Evolutionary conservation across 139 green algal genomes (phyloP), one percentile per base, ranked within the genome.

Genomic region (Closterium sp.): DNA sequence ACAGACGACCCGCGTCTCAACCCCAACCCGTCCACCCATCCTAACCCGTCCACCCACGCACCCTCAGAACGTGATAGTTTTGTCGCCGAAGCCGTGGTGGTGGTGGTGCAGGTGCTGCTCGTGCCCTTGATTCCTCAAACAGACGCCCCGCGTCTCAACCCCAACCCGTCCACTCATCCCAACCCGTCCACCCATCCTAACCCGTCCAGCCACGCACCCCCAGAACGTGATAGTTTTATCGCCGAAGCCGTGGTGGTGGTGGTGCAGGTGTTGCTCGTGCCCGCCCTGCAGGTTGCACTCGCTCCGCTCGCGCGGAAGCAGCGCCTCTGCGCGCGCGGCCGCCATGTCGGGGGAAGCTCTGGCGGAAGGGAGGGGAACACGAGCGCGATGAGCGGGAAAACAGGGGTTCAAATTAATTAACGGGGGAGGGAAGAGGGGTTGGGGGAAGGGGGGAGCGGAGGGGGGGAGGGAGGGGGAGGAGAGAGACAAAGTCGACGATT

Each of bases 141-240:
- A 13, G 11, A 70, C 3, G 45, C 45, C 45, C 45, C 32, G 2
- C 32, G 32, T 50, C 38, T 50, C 38, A 13, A 11, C 38, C 38
- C 7, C 38, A 50, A 50, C 0, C 38, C 38, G 13, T 50, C 38
- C 38, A 9, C 7, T 11, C 38, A 50, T 9, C 38, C 7, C 38
- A 50, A 50, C 38, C 7, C 38, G 38, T 50, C 38, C 0, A 9
- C 38, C 13, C 38, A 50, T 9, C 38, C 38, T 6, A 45, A 0
- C 38, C 4, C 38, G 4, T 9, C 19, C 17, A 79, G 10, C 88
- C 2, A 88, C 30, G 34, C 84, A 91, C 89, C 89, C 89, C 89
- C 89, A 91, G 70, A 91, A 91, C 84, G 89, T 86, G n/a, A 91
- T 91, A 17, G 89, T 91, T 38, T 91, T 91, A 13, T 91, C 89